Conservation (phyloP, 768 basidiomycete species). For the Serpula lacrymans region DNA sequence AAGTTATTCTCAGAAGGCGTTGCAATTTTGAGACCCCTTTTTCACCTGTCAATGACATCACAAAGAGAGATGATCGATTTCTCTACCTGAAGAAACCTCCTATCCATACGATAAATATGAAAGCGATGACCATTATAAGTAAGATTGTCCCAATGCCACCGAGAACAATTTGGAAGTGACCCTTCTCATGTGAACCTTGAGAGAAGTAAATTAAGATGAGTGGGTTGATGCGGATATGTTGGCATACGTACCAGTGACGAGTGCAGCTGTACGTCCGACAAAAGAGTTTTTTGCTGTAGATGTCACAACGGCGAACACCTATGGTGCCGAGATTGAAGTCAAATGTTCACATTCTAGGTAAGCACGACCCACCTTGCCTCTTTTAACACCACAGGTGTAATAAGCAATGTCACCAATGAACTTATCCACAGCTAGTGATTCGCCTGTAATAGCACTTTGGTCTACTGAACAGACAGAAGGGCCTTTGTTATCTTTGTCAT, state of each 20-base stretch:
- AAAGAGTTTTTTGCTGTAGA: conserved; percentile 37
- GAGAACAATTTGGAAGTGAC: conserved; percentile 46
- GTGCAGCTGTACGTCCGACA: conserved; percentile 42
- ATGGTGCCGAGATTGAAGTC: conserved; percentile 16
- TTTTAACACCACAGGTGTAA: conserved; percentile 36
- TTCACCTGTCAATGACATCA: not conserved
- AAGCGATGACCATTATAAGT: conserved; percentile 40
- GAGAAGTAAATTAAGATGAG: not conserved
- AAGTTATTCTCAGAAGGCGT: conserved; percentile 41
- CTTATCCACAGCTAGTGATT: conserved; percentile 46
- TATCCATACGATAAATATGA: conserved; percentile 42
- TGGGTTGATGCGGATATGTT: not conserved
- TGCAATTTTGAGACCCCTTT: conserved; percentile 31
- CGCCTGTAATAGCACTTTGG: conserved; percentile 46
- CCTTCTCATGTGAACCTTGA: conserved; percentile 32
- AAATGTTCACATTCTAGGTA: not conserved
- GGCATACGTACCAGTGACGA: conserved; percentile 33
- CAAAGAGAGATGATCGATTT: not conserved
- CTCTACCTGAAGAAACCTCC: conserved; percentile 37
- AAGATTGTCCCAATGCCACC: conserved; percentile 40
- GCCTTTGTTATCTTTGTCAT: conserved; percentile 28
- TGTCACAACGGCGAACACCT: conserved; percentile 34
- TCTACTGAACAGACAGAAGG: conserved; percentile 40
- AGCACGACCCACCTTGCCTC: conserved; percentile 23
- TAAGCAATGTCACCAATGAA: conserved; percentile 39